phyloP scores from a whole-genome alignment of 305 asterid genomes.

The Euphrasia arctica region DNA sequence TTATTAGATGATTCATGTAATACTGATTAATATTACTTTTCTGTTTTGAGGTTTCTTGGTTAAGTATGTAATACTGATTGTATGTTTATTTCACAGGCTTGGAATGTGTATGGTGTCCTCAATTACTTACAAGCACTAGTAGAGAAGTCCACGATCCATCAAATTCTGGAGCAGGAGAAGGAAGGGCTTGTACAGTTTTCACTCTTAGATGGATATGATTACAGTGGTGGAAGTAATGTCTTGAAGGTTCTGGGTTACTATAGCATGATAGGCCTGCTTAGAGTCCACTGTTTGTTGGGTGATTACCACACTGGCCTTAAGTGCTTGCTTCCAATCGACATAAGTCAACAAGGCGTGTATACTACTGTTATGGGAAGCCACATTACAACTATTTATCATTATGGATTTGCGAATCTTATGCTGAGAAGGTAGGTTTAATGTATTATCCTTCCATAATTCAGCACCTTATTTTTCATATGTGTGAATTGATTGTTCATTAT shows the following conservation, averaged over 20 bases:
- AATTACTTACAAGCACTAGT: conserved; percentile 88
- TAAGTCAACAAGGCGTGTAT: conserved; percentile 83
- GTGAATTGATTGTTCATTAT: not conserved
- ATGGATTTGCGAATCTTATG: conserved; percentile 97
- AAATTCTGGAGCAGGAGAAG: conserved; percentile 82
- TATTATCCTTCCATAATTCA: not conserved
- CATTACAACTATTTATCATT: conserved; percentile 84
- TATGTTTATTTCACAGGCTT: conserved; percentile 52
- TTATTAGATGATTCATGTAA: not conserved
- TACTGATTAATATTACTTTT: not conserved
- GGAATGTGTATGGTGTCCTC: conserved; percentile 95
- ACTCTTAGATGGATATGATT: conserved; percentile 91
- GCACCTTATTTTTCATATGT: not conserved
- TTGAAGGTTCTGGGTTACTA: conserved; percentile 92
- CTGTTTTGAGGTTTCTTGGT: not conserved
- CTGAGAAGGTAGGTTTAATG: conserved; percentile 58
- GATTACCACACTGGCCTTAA: conserved; percentile 94
- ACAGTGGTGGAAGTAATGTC: conserved; percentile 94
- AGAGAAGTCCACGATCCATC: conserved; percentile 81
- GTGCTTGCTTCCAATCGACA: conserved; percentile 83
- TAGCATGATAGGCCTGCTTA: conserved; percentile 93
- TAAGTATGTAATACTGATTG: not conserved
- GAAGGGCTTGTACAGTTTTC: conserved; percentile 91
- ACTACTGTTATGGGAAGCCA: conserved; percentile 89
- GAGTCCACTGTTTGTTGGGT: conserved; percentile 97